Base-by-base conservation (phyloP, 1,139 yeast species). In the Saccharomycopsis crataegensis region DNA sequence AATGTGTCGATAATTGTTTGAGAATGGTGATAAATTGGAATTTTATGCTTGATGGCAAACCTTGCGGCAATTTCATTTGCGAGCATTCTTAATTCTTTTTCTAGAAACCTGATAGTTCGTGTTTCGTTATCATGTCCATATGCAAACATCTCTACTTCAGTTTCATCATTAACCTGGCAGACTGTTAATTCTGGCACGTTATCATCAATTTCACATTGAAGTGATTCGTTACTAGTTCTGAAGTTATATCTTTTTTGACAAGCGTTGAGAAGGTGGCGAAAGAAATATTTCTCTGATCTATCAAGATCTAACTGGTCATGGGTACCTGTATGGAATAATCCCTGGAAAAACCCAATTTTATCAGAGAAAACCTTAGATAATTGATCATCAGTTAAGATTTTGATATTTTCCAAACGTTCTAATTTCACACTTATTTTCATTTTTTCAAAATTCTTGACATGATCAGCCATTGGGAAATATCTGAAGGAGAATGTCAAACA, bases 1-100 rank as follows among this genome's bases (percentile, higher is more conserved):
- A 46, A 41, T 16, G 12, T 22, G 11, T 17, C 32, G 8, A 54
- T 16, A 16, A 52, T 28, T 40, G 32, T 37, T 43, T 40, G 60
- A 12, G 52, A 54, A 54, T 48, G 54, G 38, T 50, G 50, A 47
- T 45, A 51, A 4, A 67, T 50, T 8, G 64, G 62, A 3, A 68
- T 54, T 1, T 59, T 52, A 1, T 63, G 55, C 6, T 56, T 51
- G 3, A 41, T 31, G 42, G 65, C 61, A 55, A 55, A 67, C 11
- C 50, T 50, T 1, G 66, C 54, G 16, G 65, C 52, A 45, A 60
- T 47, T 48, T 69, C 70, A 46, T 67, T 65, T 6, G 67, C 57
- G 36, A 69, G 52, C 12, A 60, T 46, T 32, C 54, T 53, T 2
- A 64, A 22, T 54, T 64, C 68, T 11, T 56, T 54, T 16, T 56